Evolutionary conservation across 73 alveolate species (phyloP), one percentile per base, ranked within the genome.

Genomic region (Blepharisma stoltei): DNA sequence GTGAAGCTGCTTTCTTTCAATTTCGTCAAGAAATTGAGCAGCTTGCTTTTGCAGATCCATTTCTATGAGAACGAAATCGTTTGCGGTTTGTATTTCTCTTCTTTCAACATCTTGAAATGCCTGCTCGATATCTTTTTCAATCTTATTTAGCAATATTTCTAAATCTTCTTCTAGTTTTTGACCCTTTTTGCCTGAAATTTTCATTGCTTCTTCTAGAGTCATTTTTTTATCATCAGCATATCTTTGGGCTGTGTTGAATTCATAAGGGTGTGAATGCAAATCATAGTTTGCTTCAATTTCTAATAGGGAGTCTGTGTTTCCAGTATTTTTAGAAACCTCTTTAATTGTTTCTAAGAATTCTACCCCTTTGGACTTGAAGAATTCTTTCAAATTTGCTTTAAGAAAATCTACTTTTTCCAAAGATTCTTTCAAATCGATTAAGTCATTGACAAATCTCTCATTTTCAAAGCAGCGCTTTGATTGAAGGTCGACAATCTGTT

Each of bases 1-100:
- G n/a, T 52, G 66, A 0, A 52, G n/a, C n/a, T 52, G n/a, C 23
- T 52, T 52, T 52, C 66, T 52, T 52, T 52, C 66, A 14, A 52
- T 52, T 52, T 52, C 66, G 66, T 52, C 66, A 52, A 52, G 66
- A 52, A 52, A 20, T 52, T 52, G 66, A 52, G 66, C 66, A 1
- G 66, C n/a, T 20, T 52, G 27, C 23, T 52, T 52, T 52, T 52
- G 66, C 4, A 52, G 66, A 0, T 52, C 66, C 66, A 52, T 52
- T 52, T 52, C 66, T 20, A 11, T 14, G 0, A 20, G 3, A 0
- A 52, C 66, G 23, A 52, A 14, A 4, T 52, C 66, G 66, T 52
- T 11, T 14, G 66, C 66, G n/a, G 66, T 52, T 52, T 52, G n/a
- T 52, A 52, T 52, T 52, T 52, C 66, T 52, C 66, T 52, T 52